Base-by-base conservation (phyloP, 331 rosid species). In the Spiraea crenata region DNA sequence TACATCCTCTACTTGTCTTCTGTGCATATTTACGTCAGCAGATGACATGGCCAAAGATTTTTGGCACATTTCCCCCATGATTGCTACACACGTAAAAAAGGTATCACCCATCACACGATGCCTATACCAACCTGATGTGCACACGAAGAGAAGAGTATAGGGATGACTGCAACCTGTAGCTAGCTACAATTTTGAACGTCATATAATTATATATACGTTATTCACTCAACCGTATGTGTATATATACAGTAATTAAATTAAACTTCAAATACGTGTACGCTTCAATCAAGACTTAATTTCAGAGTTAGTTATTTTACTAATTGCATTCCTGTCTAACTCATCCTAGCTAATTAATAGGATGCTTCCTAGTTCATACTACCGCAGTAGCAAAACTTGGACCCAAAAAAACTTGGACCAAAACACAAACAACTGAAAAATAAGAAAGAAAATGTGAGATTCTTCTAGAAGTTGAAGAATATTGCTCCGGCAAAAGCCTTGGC, bases 391-490 rank as follows among this genome's bases (percentile, higher is more conserved):
- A 38, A 20, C 35, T 66, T 57, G 7, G 48, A 39, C 34, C 47
- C 15, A 8, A n/a, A n/a, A 44, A 66, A 38, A 20, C 35, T 66
- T 57, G 7, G 48, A 39, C 34, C 47, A 10, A 37, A 17, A 49
- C 14, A 2, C 20, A 56, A 56, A 20, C 7, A 56, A 2, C 19
- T 6, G 16, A n/a, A 54, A 14, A 5, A 5, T 20, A 31, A 14
- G 19, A 72, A 71, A 3, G 48, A 25, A 60, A 71, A 41, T 7
- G 15, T 10, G n/a, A 13, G 46, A 71, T 61, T 74, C 80, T 75
- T 82, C 83, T 72, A 44, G 74, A 72, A 55, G 49, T 41, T 70
- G 69, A 70, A 59, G 44, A 46, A 59, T 65, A 25, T 14, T 46
- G n/a, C 57, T 17, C 42, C 31, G 2, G 31, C 31, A 25, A 25